Evolutionary conservation across 148 eudicot genomes (phyloP), one percentile per base, ranked within the genome.

Genomic region (Chenopodium suecicum): DNA sequence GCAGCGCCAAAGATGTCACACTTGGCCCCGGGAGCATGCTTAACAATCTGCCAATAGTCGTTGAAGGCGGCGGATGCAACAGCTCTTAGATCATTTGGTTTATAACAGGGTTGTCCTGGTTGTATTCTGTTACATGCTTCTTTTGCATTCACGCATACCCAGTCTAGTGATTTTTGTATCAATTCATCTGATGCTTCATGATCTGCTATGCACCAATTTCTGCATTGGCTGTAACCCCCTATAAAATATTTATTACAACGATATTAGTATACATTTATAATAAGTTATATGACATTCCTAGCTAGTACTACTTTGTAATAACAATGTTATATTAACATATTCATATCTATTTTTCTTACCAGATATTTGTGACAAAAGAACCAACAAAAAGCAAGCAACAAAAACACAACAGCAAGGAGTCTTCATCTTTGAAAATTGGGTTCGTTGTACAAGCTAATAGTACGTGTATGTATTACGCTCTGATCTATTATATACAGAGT

Each of bases 21-120:
- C 19, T 69, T 20, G 4, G 66, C 48, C 41, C 81, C 78, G 20
- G 63, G 52, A 1, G 62, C 16, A 19, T 56, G 52, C 82, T 79
- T 79, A 27, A 79, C 75, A 22, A 47, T 50, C 75, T 79, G 82
- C 82, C 82, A 79, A 65, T 79, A 79, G 12, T 79, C 73, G 68
- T 79, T 79, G 68, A 79, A 70, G 34, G 75, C 76, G 31, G 52
- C 75, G 2, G 76, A 32, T 22, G 82, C 82, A 7, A 79, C 82
- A 11, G n/a, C 82, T 60, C 82, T 79, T 65, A 79, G n/a, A 34
- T 79, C 73, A 31, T 54, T 64, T 29, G 67, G 68, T 70, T 4
- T 20, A 12, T 79, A 79, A 10, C 81, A 79, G 19, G 81, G 66
- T 50, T 69, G 74, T 10, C 25, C 75, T 23, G 52, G 52, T 5